Percentiles rank a stretch among this genome's conserved stretches.
Conservation (phyloP, 2,329 filamentous ascomycete species). For the Penicillium sp. region DNA sequence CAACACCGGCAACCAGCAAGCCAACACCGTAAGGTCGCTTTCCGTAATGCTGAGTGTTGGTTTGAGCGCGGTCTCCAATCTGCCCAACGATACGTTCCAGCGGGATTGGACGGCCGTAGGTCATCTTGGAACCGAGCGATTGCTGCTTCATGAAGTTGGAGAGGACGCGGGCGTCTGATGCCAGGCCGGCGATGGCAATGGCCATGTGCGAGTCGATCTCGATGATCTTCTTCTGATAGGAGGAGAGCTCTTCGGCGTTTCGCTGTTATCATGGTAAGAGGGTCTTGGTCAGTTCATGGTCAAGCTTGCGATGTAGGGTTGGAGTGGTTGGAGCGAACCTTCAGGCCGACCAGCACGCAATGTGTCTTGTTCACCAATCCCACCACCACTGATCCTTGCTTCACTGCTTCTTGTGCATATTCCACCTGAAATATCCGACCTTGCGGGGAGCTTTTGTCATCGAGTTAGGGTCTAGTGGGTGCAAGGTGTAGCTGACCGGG, state of each 20-base stretch:
- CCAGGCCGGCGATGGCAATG: slow-evolving; percentile 92
- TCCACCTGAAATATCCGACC: slow-evolving; percentile 99
- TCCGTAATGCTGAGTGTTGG: slow-evolving; percentile 96
- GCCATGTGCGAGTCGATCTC: slow-evolving; percentile 93
- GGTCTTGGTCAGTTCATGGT: slow-evolving; percentile 7
- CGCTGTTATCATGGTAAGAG: slow-evolving; percentile 56
- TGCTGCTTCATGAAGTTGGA: slow-evolving; percentile 99
- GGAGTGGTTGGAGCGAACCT: slow-evolving; percentile 58
- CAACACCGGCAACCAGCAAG: slow-evolving; percentile 86
- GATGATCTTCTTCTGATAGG: slow-evolving; percentile 99
- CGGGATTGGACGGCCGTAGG: slow-evolving; percentile 90
- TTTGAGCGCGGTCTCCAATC: slow-evolving; percentile 95
- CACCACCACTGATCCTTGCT: slow-evolving; percentile 97
- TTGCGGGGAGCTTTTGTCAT: slow-evolving; percentile 77
- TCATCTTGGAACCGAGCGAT: slow-evolving; percentile 91
- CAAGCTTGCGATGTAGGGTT: background rate
- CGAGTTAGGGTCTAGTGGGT: slow-evolving; percentile 14
- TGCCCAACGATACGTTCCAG: slow-evolving; percentile 84
- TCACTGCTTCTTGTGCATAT: slow-evolving; percentile 97
- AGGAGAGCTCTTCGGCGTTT: slow-evolving; percentile 98
- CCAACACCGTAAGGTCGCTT: slow-evolving; percentile 96
- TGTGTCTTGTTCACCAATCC: slow-evolving; percentile 98
- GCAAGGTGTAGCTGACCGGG: slow-evolving; percentile 13
- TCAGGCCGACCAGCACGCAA: slow-evolving; percentile 90
- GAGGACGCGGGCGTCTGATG: slow-evolving; percentile 95